phyloP scores from a whole-genome alignment of 176 grass and related monocot genomes.

The Triticum turgidum region DNA sequence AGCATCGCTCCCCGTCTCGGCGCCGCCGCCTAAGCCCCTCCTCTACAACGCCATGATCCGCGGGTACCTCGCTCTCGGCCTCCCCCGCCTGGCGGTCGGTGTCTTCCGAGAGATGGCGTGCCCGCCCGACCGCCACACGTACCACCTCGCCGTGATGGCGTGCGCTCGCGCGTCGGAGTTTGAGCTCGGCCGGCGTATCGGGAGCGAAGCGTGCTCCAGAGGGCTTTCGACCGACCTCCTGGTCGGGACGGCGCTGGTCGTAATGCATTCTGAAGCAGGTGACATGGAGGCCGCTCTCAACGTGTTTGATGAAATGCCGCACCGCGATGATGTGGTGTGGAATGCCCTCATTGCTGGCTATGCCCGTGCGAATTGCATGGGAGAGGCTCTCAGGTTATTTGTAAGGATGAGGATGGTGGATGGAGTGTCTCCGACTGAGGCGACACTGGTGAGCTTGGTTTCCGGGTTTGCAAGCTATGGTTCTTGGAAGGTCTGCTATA shows the following conservation, averaged over 20 bases:
- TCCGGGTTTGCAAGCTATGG: conserved; percentile 34
- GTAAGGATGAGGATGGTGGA: conserved; percentile 35
- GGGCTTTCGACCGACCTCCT: conserved; percentile 53
- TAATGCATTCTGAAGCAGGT: conserved; percentile 32
- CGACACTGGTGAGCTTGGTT: conserved; percentile 55
- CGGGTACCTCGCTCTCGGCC: conserved; percentile 38
- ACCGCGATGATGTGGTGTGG: conserved; percentile 51
- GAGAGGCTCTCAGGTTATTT: conserved; percentile 37
- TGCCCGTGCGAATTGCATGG: conserved; percentile 15
- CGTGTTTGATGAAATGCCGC: conserved; percentile 61
- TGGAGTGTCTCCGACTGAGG: conserved; percentile 29
- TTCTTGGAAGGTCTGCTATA: conserved; percentile 5
- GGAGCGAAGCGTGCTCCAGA: neutral
- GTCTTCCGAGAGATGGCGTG: conserved; percentile 43
- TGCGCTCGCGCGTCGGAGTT: conserved; percentile 35
- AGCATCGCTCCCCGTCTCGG: neutral
- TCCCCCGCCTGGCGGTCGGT: conserved; percentile 28
- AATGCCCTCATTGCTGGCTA: conserved; percentile 61
- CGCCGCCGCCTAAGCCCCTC: conserved; percentile 41
- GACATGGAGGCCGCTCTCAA: conserved; percentile 35
- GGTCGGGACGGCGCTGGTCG: conserved; percentile 53
- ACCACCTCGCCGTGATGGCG: conserved; percentile 56
- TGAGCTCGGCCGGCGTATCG: conserved; percentile 15
- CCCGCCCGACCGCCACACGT: conserved; percentile 47
- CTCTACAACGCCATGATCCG: conserved; percentile 71